Base-by-base conservation (phyloP, 2,329 filamentous ascomycete species). In the Xylariales sp. region DNA sequence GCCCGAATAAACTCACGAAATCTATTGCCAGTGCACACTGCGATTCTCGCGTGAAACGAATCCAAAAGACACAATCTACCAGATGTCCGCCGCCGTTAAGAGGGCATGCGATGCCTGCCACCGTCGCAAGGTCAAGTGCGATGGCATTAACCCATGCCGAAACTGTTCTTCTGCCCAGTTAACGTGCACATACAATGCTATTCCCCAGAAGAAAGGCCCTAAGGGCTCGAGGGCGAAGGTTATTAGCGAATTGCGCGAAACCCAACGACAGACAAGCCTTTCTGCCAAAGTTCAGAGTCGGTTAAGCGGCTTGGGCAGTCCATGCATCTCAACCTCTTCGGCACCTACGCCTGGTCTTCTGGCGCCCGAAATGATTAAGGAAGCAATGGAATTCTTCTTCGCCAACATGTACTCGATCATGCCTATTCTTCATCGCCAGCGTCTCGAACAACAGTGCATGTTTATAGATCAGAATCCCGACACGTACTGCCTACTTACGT, bases 221-320 rank as follows among this genome's bases (percentile, higher is more conserved):
- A 92, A 92, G 80, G 90, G 91, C 71, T 91, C 89, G 39, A 83
- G 90, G 68, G 91, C 91, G 58, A 93, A 92, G 79, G 90, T 93
- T 66, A 91, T 93, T 78, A 92, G 89, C 75, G 90, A 93, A 75
- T 78, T 93, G 68, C 86, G 91, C 71, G 89, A 90, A 75, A 90
- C 84, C 0, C 90, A 93, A 75, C 86, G 89, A 72, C 87, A 90
- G 76, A 89, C 87, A 18, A 90, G 87, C 67, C 84, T 90, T 28
- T 86, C 87, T 0, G 85, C 85, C 71, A 89, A 87, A 76, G 84
- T 89, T 16, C 87, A 90, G 72, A 87, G 84, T 75, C 84, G 87
- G 71, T 80, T 89, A 66, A 87, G 88, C 71, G 87, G 87, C 69
- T 81, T 87, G 71, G 79, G 81, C 56, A 83, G 81, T 67, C 81